Conservation (phyloP, 306 rosid genomes). For the Elaeagnus macrophylla region DNA sequence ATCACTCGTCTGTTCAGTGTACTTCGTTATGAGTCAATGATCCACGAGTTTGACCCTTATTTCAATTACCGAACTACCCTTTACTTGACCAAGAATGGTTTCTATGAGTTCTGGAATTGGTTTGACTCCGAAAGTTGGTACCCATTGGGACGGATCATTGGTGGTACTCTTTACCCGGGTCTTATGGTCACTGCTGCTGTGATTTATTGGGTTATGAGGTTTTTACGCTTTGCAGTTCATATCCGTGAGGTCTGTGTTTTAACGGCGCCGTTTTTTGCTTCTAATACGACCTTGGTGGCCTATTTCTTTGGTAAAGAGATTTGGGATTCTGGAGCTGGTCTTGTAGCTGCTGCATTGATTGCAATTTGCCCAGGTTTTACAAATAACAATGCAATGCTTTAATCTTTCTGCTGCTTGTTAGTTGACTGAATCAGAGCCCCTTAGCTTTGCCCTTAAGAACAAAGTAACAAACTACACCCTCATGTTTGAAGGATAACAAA, state of each 20-base stretch:
- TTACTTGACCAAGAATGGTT: constrained; percentile 64
- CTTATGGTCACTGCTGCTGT: constrained; percentile 96
- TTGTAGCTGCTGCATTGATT: constrained; percentile 82
- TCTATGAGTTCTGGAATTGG: constrained; percentile 99
- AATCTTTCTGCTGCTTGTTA: no score
- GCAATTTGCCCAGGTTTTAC: constrained; percentile 62
- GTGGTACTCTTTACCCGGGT: constrained; percentile 93
- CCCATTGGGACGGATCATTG: constrained; percentile 86
- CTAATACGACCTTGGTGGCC: constrained; percentile 85
- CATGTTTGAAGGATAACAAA: no score
- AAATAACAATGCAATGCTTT: no score
- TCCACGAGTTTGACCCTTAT: constrained; percentile 97
- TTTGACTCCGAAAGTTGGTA: constrained; percentile 96
- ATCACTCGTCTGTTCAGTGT: constrained; percentile 90
- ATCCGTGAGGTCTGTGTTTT: constrained; percentile 95
- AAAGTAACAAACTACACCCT: no score
- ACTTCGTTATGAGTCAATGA: constrained; percentile 96
- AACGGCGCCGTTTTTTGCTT: constrained; percentile 92
- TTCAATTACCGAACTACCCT: constrained; percentile 94
- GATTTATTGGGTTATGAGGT: constrained; percentile 49
- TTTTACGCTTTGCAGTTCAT: constrained; percentile 70
- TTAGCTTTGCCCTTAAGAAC: no score
- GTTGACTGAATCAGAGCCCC: no score
- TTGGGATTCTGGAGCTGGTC: constrained; percentile 96
- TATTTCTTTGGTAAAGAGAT: constrained; percentile 86